Conservation (phyloP, 225 moss, liverwort and hornwort species). For the Bryoerythrophyllum caledonicum region DNA sequence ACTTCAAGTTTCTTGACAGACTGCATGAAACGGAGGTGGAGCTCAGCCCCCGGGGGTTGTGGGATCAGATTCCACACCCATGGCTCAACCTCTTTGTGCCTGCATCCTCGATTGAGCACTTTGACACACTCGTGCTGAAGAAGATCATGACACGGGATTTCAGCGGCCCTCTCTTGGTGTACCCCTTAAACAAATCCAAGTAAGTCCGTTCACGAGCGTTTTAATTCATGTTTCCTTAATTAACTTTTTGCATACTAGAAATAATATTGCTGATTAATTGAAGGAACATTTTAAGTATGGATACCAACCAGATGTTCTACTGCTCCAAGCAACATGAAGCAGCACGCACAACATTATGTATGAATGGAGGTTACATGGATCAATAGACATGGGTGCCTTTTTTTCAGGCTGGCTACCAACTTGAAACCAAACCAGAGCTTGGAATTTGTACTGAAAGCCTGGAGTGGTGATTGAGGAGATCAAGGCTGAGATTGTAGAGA, state of each 20-base stretch:
- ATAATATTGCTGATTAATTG: background rate
- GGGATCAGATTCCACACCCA: slow-evolving; percentile 80
- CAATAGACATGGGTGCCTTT: background rate
- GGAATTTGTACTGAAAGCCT: slow-evolving; percentile 4
- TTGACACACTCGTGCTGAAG: slow-evolving; percentile 64
- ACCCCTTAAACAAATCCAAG: slow-evolving; percentile 79
- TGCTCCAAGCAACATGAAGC: background rate
- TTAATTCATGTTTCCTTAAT: background rate
- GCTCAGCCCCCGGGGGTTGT: slow-evolving; percentile 48
- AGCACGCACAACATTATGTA: background rate
- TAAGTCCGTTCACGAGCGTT: slow-evolving; percentile 22
- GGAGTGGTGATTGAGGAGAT: background rate
- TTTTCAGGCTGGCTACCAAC: slow-evolving; percentile 2
- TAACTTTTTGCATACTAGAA: background rate
- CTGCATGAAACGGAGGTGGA: slow-evolving; percentile 52
- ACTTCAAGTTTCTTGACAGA: slow-evolving; percentile 75
- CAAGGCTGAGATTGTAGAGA: background rate
- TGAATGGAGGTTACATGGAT: background rate
- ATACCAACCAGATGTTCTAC: background rate
- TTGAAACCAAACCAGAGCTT: slow-evolving; percentile 15
- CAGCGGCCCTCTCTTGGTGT: slow-evolving; percentile 73
- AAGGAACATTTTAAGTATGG: no score
- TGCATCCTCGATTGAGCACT: slow-evolving; percentile 54
- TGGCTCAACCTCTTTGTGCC: slow-evolving; percentile 89
- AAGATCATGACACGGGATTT: slow-evolving; percentile 44